Evolutionary conservation across 2,329 filamentous ascomycete species (phyloP), one percentile per base, ranked within the genome.

Genomic region (Beauveria caledonica): DNA sequence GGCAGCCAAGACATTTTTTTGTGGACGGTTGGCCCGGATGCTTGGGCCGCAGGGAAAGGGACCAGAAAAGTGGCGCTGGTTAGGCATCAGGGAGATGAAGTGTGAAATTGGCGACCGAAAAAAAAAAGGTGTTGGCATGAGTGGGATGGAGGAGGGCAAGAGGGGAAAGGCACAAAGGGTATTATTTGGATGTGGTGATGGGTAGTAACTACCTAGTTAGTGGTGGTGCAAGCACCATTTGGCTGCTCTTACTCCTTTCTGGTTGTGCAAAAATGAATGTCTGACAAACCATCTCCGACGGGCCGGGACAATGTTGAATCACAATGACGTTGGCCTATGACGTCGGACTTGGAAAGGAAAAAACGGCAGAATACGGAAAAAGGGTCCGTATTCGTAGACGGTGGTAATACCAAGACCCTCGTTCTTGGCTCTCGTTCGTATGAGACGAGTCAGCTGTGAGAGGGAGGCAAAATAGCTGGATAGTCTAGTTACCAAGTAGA

Each of bases 81-180:
- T 58, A 45, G 55, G 55, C 55, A 58, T 58, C 45, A 49, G 36
- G 55, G 55, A 58, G 55, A 58, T 58, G 45, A 50, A 36, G 27
- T 27, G 27, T 57, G 10, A 11, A 8, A 49, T 58, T 58, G 29
- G 54, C 29, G 33, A 36, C 13, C 13, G 6, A 19, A 10, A 17
- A 19, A 25, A 9, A 17, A 19, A 36, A n/a, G 6, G 19, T 42
- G 36, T 19, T 42, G 15, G 39, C 21, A 54, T 44, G 27, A 39
- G 17, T 23, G 36, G 33, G 53, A 46, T 15, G 25, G 19, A 46
- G 11, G 15, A 21, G 42, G 33, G 23, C 21, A 33, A 33, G 11
- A 55, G 13, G 17, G 21, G 1, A 36, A 36, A 36, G 33, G 33
- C 33, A 36, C 5, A 36, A 36, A 46, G 25, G 36, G 40, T 15